phyloP scores from a whole-genome alignment of 2,329 filamentous ascomycete genomes.

The Ophiostoma sp. region DNA sequence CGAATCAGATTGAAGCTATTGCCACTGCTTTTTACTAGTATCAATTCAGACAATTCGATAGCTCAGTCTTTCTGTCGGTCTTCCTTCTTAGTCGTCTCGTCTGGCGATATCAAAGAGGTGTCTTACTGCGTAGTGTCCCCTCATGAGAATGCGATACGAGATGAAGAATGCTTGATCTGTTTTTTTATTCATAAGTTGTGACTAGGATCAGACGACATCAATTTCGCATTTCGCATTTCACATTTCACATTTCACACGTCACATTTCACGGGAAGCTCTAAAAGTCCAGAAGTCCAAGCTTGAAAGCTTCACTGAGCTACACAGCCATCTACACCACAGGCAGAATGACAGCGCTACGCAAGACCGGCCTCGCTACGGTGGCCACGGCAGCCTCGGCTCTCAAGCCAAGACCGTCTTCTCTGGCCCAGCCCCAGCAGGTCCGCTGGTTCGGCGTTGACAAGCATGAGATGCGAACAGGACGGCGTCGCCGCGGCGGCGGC shows the following conservation, averaged over 20 bases:
- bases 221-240: neutral
- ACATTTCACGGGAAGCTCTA: neutral
- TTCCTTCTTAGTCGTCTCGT: neutral
- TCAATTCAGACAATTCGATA: neutral
- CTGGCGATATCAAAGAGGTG: neutral
- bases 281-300: neutral
- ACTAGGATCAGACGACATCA: neutral
- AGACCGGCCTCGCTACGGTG: constrained; percentile 11
- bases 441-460: constrained; percentile 20
- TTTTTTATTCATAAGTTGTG: neutral
- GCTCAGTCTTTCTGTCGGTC: neutral
- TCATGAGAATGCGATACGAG: neutral
- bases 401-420: constrained; percentile 11
- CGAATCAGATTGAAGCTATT: constrained; percentile 21
- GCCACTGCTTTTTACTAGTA: constrained; percentile 13
- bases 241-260: no score
- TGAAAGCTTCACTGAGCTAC: neutral
- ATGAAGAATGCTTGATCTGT: neutral
- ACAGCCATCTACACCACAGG: neutral
- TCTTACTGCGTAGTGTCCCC: neutral
- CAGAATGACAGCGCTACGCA: constrained; percentile 24
- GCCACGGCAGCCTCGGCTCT: neutral
- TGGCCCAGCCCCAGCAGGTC: neutral
- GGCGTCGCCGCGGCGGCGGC: constrained; percentile 17
- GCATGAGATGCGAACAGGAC: neutral